A percentile compares a stretch with the other conserved stretches of the same genome.
Evolutionary conservation across 495 filamentous ascomycete genomes (phyloP).

Genomic region (Sporormia fimetaria): DNA sequence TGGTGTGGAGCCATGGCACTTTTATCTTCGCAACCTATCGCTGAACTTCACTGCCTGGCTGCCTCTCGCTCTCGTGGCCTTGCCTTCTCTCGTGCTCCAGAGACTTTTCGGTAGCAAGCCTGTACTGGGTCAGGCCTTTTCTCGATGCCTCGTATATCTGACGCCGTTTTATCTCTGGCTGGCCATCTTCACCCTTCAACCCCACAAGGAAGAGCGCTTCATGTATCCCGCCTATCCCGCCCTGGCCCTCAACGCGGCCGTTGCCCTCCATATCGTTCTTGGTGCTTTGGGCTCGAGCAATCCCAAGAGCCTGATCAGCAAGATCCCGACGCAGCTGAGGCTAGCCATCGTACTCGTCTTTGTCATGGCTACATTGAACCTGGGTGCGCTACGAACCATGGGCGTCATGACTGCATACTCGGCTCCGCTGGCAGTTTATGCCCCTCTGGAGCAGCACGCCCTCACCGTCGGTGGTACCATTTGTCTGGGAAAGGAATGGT

Average conservation of each 20-base stretch:
- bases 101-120: constrained; percentile 33
- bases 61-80: constrained; percentile 60
- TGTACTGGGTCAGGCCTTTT: constrained; percentile 33
- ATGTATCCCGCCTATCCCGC: constrained; percentile 97
- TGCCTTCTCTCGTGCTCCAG: constrained; percentile 50
- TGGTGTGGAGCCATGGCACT: constrained; percentile 93
- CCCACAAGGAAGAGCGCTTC: constrained; percentile 97
- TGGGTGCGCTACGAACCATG: constrained; percentile 60
- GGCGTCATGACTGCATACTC: constrained; percentile 78
- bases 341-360: constrained; percentile 47
- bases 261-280: constrained; percentile 68
- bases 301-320: constrained; percentile 50
- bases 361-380: constrained; percentile 44
- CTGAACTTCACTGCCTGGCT: constrained; percentile 97
- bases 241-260: constrained; percentile 82
- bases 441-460: constrained; percentile 39
- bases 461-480: constrained; percentile 53
- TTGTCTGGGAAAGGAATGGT: constrained; percentile 97
- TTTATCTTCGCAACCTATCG: constrained; percentile 82
- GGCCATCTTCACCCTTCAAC: constrained; percentile 75
- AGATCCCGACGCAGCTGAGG: constrained; percentile 60
- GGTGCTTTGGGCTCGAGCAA: constrained; percentile 58
- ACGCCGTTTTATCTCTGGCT: constrained; percentile 93
- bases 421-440: constrained; percentile 71
- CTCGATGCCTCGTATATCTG: constrained; percentile 65